A percentile compares a stretch with the other conserved stretches of the same genome.
These are phyloP conservation scores for Ilex asprella DNA, from an alignment of 257 asterid genomes.

Conservation along the genomic window DNA sequence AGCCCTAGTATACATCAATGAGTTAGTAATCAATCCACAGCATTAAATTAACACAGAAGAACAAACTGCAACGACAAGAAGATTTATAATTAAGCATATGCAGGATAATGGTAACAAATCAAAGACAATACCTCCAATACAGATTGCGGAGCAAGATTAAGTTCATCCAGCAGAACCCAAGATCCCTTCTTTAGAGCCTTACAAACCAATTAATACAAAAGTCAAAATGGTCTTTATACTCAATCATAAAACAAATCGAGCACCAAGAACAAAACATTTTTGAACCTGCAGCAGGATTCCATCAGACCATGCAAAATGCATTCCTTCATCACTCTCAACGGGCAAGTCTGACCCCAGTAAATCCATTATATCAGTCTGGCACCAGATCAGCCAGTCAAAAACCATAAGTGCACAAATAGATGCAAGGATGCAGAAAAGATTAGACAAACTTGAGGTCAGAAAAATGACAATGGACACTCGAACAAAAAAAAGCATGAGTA, in stretches of 20 bases:
- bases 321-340: conserved; percentile 80
- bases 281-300: conserved; percentile 95
- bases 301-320: conserved; percentile 97
- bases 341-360: conserved; percentile 96
- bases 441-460: neutral
- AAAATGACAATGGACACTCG: neutral
- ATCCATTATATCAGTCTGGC: conserved; percentile 97
- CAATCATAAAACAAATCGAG: conserved; percentile 6
- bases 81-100: neutral
- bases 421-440: neutral
- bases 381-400: conserved; percentile 21
- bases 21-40: neutral
- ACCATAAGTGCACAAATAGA: conserved; percentile 7
- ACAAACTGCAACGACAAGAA: too few relatives aligned
- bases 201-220: conserved; percentile 9
- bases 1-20: conserved; percentile 41
- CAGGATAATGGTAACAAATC: conserved; percentile 8
- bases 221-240: neutral
- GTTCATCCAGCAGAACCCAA: conserved; percentile 96
- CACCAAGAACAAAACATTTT: conserved; percentile 4
- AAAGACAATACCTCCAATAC: conserved; percentile 72
- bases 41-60: neutral
- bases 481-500: conserved; percentile 9
- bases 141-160: conserved; percentile 98
- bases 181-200: conserved; percentile 94